A percentile compares a stretch with the other conserved stretches of the same genome.
These are phyloP conservation scores for Elongisporangium anandrum DNA, from an alignment of 352 stramenopile species.

Conservation along the genomic window DNA sequence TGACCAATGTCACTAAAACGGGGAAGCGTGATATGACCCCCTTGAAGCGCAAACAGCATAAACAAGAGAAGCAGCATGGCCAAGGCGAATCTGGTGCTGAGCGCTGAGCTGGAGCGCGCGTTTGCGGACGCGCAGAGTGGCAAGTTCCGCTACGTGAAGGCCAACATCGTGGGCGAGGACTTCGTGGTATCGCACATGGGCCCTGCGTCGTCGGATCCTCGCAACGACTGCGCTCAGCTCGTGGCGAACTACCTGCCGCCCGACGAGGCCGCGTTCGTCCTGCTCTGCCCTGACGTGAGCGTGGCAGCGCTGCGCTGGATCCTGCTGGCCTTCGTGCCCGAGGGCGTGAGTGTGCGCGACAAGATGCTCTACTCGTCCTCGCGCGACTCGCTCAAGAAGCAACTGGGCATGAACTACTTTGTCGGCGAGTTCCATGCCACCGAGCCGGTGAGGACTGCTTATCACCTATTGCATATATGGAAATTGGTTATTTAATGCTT, in stretches of 20 bases:
- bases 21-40: background rate
- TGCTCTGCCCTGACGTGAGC: constrained; percentile 74
- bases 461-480: background rate
- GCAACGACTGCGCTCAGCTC: constrained; percentile 33
- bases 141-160: constrained; percentile 68
- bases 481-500: background rate
- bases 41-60: background rate
- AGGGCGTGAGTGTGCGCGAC: constrained; percentile 74
- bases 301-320: constrained; percentile 73
- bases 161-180: constrained; percentile 51
- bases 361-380: constrained; percentile 92
- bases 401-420: constrained; percentile 90
- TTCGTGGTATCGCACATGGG: constrained; percentile 49
- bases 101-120: constrained; percentile 54
- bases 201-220: constrained; percentile 33
- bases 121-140: constrained; percentile 70
- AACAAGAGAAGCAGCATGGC: constrained; percentile 31
- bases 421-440: constrained; percentile 87
- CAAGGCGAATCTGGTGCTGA: constrained; percentile 55
- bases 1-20: too few relatives aligned
- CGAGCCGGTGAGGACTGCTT: constrained; percentile 34
- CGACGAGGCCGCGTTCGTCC: constrained; percentile 60
- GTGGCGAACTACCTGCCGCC: constrained; percentile 19
- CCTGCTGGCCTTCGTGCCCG: constrained; percentile 74
- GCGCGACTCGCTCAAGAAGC: constrained; percentile 87